phyloP scores from a whole-genome alignment of 768 basidiomycete genomes.

The Candolleomyces eurysporus region DNA sequence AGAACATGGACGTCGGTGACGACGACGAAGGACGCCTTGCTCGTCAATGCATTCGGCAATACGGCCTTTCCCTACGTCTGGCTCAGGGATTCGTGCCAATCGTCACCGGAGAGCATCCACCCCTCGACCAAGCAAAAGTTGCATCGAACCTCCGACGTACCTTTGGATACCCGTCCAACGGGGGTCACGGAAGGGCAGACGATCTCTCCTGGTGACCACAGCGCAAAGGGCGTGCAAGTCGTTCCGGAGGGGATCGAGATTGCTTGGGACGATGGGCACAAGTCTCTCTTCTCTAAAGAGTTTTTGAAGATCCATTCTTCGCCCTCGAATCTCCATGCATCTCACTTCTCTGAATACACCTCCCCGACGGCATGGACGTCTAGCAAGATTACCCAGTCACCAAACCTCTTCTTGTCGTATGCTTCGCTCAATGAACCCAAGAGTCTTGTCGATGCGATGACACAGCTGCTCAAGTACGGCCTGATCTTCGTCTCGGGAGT shows the following conservation, averaged over 20 bases:
- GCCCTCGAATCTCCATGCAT: conserved; percentile 29
- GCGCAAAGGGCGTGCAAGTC: conserved; percentile 35
- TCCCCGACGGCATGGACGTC: conserved; percentile 44
- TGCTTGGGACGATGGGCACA: conserved; percentile 59
- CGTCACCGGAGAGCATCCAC: conserved; percentile 68
- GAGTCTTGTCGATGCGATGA: conserved; percentile 57
- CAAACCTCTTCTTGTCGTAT: conserved; percentile 58
- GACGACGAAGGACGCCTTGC: conserved; percentile 24
- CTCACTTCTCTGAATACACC: conserved; percentile 42
- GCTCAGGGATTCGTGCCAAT: conserved; percentile 81
- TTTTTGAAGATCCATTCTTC: conserved; percentile 53
- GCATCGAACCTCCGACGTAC: conserved; percentile 65
- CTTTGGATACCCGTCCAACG: conserved; percentile 44
- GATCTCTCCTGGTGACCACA: conserved; percentile 38
- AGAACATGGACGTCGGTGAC: conserved; percentile 30
- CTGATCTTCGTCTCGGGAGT: conserved; percentile 72
- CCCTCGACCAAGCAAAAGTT: conserved; percentile 78
- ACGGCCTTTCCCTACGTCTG: conserved; percentile 64
- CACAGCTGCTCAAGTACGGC: conserved; percentile 70
- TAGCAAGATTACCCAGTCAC: conserved; percentile 29
- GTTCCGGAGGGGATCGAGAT: conserved; percentile 44
- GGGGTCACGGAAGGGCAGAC: conserved; percentile 35
- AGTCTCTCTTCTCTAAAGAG: conserved; percentile 47
- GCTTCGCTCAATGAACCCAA: conserved; percentile 39
- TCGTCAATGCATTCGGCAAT: conserved; percentile 38